These are phyloP conservation scores for Sclerotinia nivalis DNA, from an alignment of 2,329 filamentous ascomycete species.

Conservation along the genomic window DNA sequence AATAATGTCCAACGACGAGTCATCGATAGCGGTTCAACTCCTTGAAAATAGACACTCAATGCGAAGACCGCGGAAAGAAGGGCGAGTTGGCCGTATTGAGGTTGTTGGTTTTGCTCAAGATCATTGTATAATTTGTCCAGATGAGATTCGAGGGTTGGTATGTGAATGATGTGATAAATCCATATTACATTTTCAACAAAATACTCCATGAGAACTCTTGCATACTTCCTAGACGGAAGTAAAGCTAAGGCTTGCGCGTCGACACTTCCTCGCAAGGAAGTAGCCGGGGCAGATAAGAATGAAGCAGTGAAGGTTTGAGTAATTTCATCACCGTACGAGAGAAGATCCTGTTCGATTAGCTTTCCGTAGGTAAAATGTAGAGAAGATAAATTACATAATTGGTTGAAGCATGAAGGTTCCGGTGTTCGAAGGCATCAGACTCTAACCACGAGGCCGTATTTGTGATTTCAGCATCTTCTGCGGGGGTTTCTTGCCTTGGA, in stretches of 20 bases:
- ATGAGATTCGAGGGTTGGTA: slow-evolving; percentile 28
- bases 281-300: slow-evolving; percentile 25
- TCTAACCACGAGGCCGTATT: slow-evolving; percentile 19
- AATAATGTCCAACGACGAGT: slow-evolving; percentile 28
- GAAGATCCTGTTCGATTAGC: background rate
- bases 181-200: slow-evolving; percentile 31
- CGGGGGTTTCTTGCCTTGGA: background rate
- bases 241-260: slow-evolving; percentile 22
- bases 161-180: slow-evolving; percentile 34
- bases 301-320: slow-evolving; percentile 28
- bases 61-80: slow-evolving; percentile 32
- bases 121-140: slow-evolving; percentile 28
- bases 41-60: slow-evolving; percentile 30
- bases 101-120: slow-evolving; percentile 27
- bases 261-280: slow-evolving; percentile 13
- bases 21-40: slow-evolving; percentile 11
- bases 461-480: slow-evolving; percentile 17
- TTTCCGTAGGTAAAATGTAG: background rate
- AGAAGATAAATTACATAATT: background rate
- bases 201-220: slow-evolving; percentile 27
- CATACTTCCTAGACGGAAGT: slow-evolving; percentile 29
- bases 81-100: slow-evolving; percentile 27
- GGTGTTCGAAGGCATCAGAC: slow-evolving; percentile 19
- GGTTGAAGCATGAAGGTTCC: background rate
- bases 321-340: slow-evolving; percentile 16